These are phyloP conservation scores for Diaporthe vaccinii DNA, from an alignment of 2,329 filamentous ascomycete genomes.

Conservation along the genomic window DNA sequence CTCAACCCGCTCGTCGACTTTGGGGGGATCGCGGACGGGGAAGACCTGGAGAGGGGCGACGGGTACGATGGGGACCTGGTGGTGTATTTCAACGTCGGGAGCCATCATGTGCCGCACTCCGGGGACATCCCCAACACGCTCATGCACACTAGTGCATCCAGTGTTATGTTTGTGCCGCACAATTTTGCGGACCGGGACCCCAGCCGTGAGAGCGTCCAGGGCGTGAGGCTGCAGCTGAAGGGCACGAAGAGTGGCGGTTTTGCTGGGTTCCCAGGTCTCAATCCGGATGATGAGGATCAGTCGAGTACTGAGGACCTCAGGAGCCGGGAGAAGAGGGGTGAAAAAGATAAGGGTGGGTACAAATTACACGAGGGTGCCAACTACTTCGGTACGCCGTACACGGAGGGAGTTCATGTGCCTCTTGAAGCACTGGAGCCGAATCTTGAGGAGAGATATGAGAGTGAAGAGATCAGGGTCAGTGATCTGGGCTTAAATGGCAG, in stretches of 20 bases:
- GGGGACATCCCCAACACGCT: slow-evolving; percentile 62
- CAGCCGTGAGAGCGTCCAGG: slow-evolving; percentile 49
- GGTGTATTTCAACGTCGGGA: slow-evolving; percentile 59
- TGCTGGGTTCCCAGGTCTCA: slow-evolving; percentile 34
- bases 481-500: slow-evolving; percentile 43
- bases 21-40: slow-evolving; percentile 52
- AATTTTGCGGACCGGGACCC: slow-evolving; percentile 56
- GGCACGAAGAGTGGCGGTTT: slow-evolving; percentile 41
- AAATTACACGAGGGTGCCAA: slow-evolving; percentile 40
- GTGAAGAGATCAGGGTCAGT: slow-evolving; percentile 40
- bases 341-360: slow-evolving; percentile 10
- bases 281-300: background rate
- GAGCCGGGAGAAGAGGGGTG: slow-evolving; percentile 19
- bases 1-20: slow-evolving; percentile 57
- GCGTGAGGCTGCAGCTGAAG: slow-evolving; percentile 42
- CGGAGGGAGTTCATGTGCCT: slow-evolving; percentile 32
- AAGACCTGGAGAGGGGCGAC: slow-evolving; percentile 47
- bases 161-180: slow-evolving; percentile 53
- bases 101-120: slow-evolving; percentile 59
- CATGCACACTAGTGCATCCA: slow-evolving; percentile 53
- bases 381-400: slow-evolving; percentile 44
- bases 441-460: slow-evolving; percentile 34
- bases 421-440: slow-evolving; percentile 40
- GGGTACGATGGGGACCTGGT: slow-evolving; percentile 47
- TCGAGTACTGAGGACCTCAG: slow-evolving; percentile 30